Evolutionary conservation across 352 stramenopile genomes (phyloP), one percentile per base, ranked within the genome.

Genomic region (Phytophthora pini): DNA sequence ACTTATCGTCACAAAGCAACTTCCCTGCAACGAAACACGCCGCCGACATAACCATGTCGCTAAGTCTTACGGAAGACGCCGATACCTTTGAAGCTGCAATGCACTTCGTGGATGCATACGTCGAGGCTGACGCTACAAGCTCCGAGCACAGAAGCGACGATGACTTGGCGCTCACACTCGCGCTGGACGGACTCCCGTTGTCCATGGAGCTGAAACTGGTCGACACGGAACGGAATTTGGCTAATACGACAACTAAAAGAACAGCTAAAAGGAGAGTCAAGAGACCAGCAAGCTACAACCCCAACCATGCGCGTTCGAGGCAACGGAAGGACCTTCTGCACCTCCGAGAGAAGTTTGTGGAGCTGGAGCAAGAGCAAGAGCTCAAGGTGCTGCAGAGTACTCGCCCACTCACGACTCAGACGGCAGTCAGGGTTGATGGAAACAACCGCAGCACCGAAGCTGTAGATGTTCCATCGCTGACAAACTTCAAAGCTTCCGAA

Each of bases 311-410:
- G 11, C 62, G 76, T 11, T 73, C 80, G 36, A 57, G 74, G 27
- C 61, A 77, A 7, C 70, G 67, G 22, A 68, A 80, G 29, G 76
- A 84, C 48, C 64, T 84, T 4, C 29, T 78, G 20, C 82, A 82
- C 56, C 53, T 84, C 39, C 60, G 65, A 17, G 65, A 72, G 5
- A 82, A 79, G 43, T 73, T 79, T 5, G 44, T 65, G 34, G 70
- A 79, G 57, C 75, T 84, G 62, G 76, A 84, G 46, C 29, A 65
- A 48, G 56, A 82, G 41, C 67, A n/a, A n/a, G n/a, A n/a, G n/a
- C n/a, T 82, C 17, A 48, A 51, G 2, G 64, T 54, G 26, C 17
- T 84, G 32, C 50, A 79, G 50, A 43, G 68, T 15, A 68, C 54
- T 9, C 52, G 59, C 24, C 26, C 29, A 3, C n/a, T 34, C 22